Evolutionary conservation across 768 basidiomycete species (phyloP).

Genomic region (Tulasnella sp.): DNA sequence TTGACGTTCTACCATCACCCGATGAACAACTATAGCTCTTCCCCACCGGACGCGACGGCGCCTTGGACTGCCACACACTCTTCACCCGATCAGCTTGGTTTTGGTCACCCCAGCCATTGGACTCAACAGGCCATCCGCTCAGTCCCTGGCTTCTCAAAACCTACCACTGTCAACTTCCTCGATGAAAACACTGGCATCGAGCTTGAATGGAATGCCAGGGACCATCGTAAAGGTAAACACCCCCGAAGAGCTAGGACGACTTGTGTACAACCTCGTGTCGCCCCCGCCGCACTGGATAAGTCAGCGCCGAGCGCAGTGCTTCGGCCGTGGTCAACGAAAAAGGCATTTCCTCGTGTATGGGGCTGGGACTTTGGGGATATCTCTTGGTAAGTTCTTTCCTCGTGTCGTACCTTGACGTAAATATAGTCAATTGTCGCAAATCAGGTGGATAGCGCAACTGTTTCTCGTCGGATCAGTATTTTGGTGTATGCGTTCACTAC

Average conservation of each 20-base stretch:
- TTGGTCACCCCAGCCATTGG: background rate
- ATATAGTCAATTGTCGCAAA: background rate
- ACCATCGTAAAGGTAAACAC: background rate
- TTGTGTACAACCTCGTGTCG: too few relatives aligned
- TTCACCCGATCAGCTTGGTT: too few relatives aligned
- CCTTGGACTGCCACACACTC: too few relatives aligned
- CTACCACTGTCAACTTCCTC: background rate
- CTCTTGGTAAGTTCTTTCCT: background rate
- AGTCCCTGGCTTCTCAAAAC: constrained; percentile 1
- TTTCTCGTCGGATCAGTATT: constrained; percentile 20
- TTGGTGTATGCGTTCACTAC: constrained; percentile 13
- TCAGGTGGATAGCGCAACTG: constrained; percentile 9
- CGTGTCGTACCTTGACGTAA: too few relatives aligned
- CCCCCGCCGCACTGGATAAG: background rate
- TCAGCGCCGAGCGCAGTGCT: too few relatives aligned
- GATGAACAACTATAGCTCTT: too few relatives aligned
- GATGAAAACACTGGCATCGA: background rate
- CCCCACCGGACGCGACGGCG: too few relatives aligned
- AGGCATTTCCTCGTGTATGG: background rate
- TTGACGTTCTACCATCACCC: too few relatives aligned
- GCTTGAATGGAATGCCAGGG: background rate
- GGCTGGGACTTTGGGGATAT: constrained; percentile 12
- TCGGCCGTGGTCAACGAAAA: background rate
- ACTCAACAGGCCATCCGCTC: background rate
- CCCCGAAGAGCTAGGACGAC: background rate